Evolutionary conservation across 805 yeast genomes (phyloP).

Genomic region (Ogataea paradorogensis): DNA sequence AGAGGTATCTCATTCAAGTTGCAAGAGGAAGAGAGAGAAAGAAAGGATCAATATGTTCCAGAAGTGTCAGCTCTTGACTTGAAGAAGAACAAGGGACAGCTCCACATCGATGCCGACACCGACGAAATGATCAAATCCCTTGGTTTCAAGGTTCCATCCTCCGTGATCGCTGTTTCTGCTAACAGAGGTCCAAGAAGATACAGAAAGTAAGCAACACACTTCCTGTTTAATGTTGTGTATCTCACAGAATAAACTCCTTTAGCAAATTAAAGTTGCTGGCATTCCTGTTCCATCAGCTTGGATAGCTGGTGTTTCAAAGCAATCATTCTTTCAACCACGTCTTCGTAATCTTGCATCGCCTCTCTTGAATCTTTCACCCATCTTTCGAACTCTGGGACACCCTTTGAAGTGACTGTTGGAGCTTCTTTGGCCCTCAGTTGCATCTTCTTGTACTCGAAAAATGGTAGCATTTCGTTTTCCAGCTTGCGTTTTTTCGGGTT

Average conservation of each 20-base stretch:
- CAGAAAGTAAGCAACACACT: slow-evolving; percentile 65
- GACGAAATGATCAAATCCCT: slow-evolving; percentile 90
- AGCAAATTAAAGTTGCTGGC: slow-evolving; percentile 3
- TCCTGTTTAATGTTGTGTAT: slow-evolving; percentile 16
- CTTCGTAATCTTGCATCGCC: slow-evolving; percentile 33
- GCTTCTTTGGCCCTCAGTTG: background rate
- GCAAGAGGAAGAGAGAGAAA: slow-evolving; percentile 99
- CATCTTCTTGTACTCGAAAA: slow-evolving; percentile 5
- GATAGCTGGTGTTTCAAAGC: slow-evolving; percentile 37
- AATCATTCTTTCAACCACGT: slow-evolving; percentile 35
- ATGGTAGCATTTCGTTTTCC: slow-evolving; percentile 10
- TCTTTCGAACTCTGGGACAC: slow-evolving; percentile 13
- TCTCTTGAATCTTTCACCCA: slow-evolving; percentile 40
- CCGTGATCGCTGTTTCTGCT: slow-evolving; percentile 82
- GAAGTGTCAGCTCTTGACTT: slow-evolving; percentile 99
- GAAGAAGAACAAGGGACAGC: slow-evolving; percentile 91
- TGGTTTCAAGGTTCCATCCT: slow-evolving; percentile 86
- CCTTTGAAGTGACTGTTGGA: background rate
- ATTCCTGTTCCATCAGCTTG: slow-evolving; percentile 8
- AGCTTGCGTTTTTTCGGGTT: slow-evolving; percentile 16
- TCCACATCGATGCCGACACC: slow-evolving; percentile 96
- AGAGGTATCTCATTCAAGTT: slow-evolving; percentile 99
- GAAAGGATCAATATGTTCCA: slow-evolving; percentile 99
- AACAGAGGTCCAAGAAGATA: slow-evolving; percentile 84
- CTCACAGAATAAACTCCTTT: slow-evolving; percentile 11